Evolutionary conservation across 768 basidiomycete genomes (phyloP), one percentile per base, ranked within the genome.

Genomic region (Phlegmacium glaucopus): DNA sequence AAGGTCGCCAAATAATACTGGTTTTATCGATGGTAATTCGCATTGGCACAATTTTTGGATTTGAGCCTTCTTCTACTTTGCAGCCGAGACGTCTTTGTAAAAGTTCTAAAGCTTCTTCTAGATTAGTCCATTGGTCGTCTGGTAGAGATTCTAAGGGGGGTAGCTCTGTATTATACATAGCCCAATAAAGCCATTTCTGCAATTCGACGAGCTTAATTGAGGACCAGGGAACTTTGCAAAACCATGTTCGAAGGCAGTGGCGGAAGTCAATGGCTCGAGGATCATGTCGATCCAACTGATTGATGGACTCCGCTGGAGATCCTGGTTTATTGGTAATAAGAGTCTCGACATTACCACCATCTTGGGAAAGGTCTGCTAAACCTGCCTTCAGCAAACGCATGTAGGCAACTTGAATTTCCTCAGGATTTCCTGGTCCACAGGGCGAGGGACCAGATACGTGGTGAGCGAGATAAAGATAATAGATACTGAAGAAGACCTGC

Each of bases 171-270:
- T 86, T 86, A 65, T 83, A 94, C 58, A 88, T 83, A 17, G 80
- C 77, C 91, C 92, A 94, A 47, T 89, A 83, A 26, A 95, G 69
- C 87, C 90, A 94, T 49, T 78, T 71, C 35, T 74, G 74, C 47
- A 90, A 68, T 61, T 91, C 80, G 32, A 77, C 68, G 13, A 70
- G 72, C 37, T 72, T 80, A 48, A 95, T 77, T 10, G 76, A 70
- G 0, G 83, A 83, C 87, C 88, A 95, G 0, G 83, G 80, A 12
- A 75, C 80, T 54, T 80, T 82, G 47, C 76, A 68, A 62, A 94
- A 94, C 90, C 90, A 87, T 15, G 81, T 85, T 58, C 85, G 74
- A 42, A 89, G 69, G 53, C 68, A 71, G 56, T 83, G 79, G 12
- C 86, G 77, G 61, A 88, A 89, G 55, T 90, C 87, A 30, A 85